Conservation (phyloP, 495 filamentous ascomycete genomes). For the Neurospora tetraspora region DNA sequence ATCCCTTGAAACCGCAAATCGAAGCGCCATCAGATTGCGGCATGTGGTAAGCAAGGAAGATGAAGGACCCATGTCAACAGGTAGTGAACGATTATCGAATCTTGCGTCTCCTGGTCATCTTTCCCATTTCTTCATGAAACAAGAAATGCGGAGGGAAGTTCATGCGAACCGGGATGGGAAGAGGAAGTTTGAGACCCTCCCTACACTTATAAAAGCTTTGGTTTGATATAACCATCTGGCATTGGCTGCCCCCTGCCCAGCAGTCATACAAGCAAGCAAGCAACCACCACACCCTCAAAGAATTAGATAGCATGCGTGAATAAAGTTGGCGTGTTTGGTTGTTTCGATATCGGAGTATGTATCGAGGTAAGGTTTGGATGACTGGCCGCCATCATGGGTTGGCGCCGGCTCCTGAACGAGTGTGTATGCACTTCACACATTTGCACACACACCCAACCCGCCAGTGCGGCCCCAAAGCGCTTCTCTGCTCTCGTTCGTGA, state of each 20-base stretch:
- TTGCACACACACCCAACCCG: not conserved
- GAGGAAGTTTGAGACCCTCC: not conserved
- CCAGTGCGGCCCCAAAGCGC: not conserved
- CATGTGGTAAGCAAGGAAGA: not conserved
- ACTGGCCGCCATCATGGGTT: not conserved
- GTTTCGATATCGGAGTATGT: not conserved
- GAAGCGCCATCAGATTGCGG: not conserved
- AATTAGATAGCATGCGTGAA: not conserved
- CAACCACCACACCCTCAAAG: not conserved
- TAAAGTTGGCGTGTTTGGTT: not conserved
- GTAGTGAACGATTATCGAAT: not conserved
- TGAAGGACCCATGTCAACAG: not conserved
- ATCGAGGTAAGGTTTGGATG: not conserved
- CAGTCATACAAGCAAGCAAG: not conserved
- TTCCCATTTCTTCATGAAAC: not conserved
- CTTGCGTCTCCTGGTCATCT: not conserved
- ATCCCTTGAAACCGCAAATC: not conserved
- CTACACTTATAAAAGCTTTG: not conserved
- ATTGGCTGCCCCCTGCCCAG: not conserved
- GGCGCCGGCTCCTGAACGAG: not conserved
- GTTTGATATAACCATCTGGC: not conserved
- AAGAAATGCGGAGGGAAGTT: not conserved
- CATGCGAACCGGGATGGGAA: not conserved
- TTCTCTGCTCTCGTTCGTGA: not conserved
- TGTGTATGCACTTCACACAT: not conserved